A percentile compares a stretch with the other conserved stretches of the same genome.
Conservation (phyloP, 331 rosid genomes). For the Cucumis variabilis region DNA sequence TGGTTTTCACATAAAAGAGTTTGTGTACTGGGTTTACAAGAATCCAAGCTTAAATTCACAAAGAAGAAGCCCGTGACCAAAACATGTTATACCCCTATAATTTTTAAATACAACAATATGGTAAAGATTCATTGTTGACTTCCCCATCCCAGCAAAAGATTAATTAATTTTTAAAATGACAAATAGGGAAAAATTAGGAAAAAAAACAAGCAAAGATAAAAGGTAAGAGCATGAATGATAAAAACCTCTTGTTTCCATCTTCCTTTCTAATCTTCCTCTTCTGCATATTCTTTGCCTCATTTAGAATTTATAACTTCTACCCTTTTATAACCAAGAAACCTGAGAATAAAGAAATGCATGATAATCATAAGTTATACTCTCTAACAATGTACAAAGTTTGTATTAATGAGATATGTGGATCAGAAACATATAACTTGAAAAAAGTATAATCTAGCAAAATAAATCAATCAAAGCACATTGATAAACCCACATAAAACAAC, state of each 20-base stretch:
- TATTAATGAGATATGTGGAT: not conserved
- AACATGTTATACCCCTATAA: not conserved
- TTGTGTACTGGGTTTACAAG: not conserved
- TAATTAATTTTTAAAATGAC: not conserved
- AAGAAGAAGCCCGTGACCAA: not conserved
- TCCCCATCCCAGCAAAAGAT: constrained; percentile 12
- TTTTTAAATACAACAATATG: not conserved
- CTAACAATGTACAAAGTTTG: not conserved
- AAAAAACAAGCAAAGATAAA: not conserved
- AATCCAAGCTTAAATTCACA: not conserved
- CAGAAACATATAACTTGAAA: not conserved
- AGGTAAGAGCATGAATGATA: not conserved
- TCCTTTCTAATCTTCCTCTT: constrained; percentile 85
- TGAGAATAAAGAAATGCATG: constrained; percentile 32
- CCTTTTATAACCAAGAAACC: constrained; percentile 89
- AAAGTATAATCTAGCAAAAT: not conserved
- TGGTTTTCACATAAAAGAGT: not conserved
- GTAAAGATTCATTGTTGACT: constrained; percentile 11
- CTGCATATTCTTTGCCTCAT: constrained; percentile 91
- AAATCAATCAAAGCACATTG: not conserved
- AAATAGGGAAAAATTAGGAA: not conserved
- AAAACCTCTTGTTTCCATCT: constrained; percentile 93
- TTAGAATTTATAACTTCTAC: constrained; percentile 94
- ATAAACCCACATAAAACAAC: not conserved
- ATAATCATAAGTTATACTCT: constrained; percentile 34